Base-by-base conservation (phyloP, 805 yeast species). In the Metschnikowia henanensis region DNA sequence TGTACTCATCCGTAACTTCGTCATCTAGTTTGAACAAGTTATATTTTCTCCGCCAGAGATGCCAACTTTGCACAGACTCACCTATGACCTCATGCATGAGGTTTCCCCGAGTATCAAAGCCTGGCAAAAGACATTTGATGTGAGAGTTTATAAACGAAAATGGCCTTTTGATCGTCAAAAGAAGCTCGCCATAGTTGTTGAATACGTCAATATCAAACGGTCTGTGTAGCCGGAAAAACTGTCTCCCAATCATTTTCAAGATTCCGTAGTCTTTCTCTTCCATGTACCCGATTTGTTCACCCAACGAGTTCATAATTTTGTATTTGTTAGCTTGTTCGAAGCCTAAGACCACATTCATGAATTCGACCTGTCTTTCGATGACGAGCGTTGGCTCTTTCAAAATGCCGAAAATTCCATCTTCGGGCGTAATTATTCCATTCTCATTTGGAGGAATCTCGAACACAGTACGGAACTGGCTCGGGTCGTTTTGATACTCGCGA, bases 11-110 rank as follows among this genome's bases (percentile, higher is more conserved):
- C 5, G 70, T 60, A 26, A 55, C 55, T 19, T 66, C 71, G 31
- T 66, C 70, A 21, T 71, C 72, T 39, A 72, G 61, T 51, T 77
- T 70, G 60, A 87, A 94, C 54, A 94, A 68, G 57, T 91, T 88
- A 64, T 94, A 94, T 37, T 84, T 68, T 45, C 99, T 73, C 60
- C 98, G 77, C 96, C 97, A 91, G 32, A 84, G 70, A 68, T 94
- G 98, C 97, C 97, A 94, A 51, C 85, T 83, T 64, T 94, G 99
- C 5, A 86, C 80, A 21, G 88, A 78, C 61, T 92, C 97, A 1
- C 98, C 98, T 16, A 94, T 68, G 12, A 66, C 67, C 37, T 75
- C 79, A 30, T 65, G 64, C 45, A 72, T 66, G 9, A 65, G 53
- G 18, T 66, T 57, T 36, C 72, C 68, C 29, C 65, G 51, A 5